Evolutionary conservation across 306 rosid species (phyloP), one percentile per base, ranked within the genome.

Genomic region (Ormosia emarginata): DNA sequence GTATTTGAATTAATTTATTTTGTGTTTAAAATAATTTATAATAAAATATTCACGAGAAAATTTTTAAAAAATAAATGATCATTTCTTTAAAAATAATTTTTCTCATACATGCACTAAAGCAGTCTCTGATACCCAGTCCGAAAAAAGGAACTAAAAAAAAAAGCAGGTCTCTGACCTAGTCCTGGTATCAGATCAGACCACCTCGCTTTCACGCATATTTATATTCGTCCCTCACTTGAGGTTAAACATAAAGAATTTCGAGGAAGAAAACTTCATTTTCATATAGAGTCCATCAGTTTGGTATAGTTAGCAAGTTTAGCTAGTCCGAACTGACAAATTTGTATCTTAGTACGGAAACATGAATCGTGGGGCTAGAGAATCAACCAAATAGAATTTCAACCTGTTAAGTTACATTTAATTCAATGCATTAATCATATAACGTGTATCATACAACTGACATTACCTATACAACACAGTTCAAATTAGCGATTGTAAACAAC

Each of bases 401-500:
- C 10, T 12, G 17, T 37, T 34, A 7, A 43, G 75, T 24, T 24
- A 24, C 24, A 24, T 24, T 55, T 44, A 67, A 56, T 61, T 57
- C 49, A 76, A 53, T 12, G 33, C 39, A 74, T 53, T 41, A 67
- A 74, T 62, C 82, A 79, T 53, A 62, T 63, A 62, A 73, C 10
- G 12, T 11, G 59, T 37, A 50, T 13, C 1, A 24, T 1, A 64
- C 69, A 71, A 79, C 49, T 52, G 44, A 57, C 73, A 15, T 61
- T 10, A 72, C 39, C 64, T 53, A 84, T 80, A 79, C 85, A 79
- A 70, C 75, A 74, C 63, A 32, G 71, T 80, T 84, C 83, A 82
- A 84, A 89, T 81, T 65, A 53, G 83, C 59, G 80, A 77, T 68
- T 71, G 71, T 43, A 64, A 80, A 80, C 64, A 73, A 83, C 63